phyloP scores from a whole-genome alignment of 345 rosid species.

The Passiflora organensis region DNA sequence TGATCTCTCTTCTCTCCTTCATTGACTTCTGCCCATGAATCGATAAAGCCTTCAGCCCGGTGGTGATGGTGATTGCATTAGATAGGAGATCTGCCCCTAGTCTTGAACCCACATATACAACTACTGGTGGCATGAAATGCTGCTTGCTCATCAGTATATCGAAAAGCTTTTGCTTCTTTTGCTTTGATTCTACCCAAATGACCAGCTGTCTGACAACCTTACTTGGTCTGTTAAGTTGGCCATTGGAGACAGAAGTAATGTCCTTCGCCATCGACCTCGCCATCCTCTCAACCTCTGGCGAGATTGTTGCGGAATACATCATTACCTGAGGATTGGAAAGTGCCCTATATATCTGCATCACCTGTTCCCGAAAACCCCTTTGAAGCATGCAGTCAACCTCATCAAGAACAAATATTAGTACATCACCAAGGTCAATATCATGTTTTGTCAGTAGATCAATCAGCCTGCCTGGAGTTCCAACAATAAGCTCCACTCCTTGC shows the following conservation, averaged over 20 bases:
- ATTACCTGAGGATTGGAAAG: constrained; percentile 72
- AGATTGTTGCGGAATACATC: constrained; percentile 78
- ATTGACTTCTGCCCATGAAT: constrained; percentile 90
- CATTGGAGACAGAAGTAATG: constrained; percentile 42
- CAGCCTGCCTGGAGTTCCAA: constrained; percentile 88
- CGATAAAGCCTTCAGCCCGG: constrained; percentile 71
- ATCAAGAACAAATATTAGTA: constrained; percentile 58
- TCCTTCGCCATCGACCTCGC: constrained; percentile 48
- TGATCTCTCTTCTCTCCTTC: constrained; percentile 81
- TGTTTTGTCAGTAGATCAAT: constrained; percentile 75
- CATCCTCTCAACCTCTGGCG: constrained; percentile 65
- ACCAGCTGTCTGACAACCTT: constrained; percentile 73
- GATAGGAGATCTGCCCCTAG: constrained; percentile 90
- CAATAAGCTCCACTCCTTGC: constrained; percentile 79
- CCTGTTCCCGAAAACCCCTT: constrained; percentile 83
- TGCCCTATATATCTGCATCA: constrained; percentile 76
- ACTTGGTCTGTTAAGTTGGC: constrained; percentile 57
- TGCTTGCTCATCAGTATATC: constrained; percentile 68
- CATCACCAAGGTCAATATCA: constrained; percentile 43
- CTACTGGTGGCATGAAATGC: constrained; percentile 71
- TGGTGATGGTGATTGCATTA: constrained; percentile 57
- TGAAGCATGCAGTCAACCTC: constrained; percentile 96
- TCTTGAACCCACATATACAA: constrained; percentile 77
- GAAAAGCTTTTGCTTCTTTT: constrained; percentile 91
- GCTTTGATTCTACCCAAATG: constrained; percentile 90